phyloP scores from a whole-genome alignment of 768 basidiomycete genomes.

The Xerocomellus intermedius region DNA sequence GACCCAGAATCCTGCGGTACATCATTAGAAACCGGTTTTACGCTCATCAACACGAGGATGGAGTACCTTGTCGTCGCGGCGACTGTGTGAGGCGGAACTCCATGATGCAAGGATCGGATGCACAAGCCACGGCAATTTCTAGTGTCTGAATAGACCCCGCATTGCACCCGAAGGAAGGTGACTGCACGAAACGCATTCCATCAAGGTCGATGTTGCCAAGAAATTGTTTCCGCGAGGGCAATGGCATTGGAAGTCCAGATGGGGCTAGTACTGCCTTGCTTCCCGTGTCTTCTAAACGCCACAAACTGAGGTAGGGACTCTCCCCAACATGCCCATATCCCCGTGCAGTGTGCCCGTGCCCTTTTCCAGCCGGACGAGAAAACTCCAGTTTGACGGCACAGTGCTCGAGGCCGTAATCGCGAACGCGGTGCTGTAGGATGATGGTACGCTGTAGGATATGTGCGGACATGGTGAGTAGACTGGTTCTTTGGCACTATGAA shows the following conservation, averaged over 20 bases:
- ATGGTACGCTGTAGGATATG: conserved; percentile 10
- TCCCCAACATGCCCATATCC: conserved; percentile 17
- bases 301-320: conserved; percentile 14
- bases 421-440: conserved; percentile 24
- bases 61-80: conserved; percentile 22
- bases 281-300: conserved; percentile 15
- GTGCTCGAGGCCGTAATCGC: conserved; percentile 24
- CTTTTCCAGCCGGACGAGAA: neutral
- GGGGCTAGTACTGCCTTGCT: conserved; percentile 6
- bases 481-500: neutral
- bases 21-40: neutral
- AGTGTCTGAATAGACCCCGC: conserved; percentile 20
- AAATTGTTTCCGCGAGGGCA: conserved; percentile 10
- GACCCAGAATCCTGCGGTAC: conserved; percentile 15
- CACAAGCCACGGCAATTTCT: conserved; percentile 21
- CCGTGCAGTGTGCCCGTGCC: conserved; percentile 4
- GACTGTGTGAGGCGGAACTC: conserved; percentile 18
- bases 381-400: conserved; percentile 16
- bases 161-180: conserved; percentile 13
- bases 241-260: conserved; percentile 8
- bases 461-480: neutral
- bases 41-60: neutral
- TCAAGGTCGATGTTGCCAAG: conserved; percentile 21
- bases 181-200: conserved; percentile 1
- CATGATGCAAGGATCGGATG: conserved; percentile 23